Conservation (phyloP, 2,329 filamentous ascomycete genomes). For the Hawksworthiomyces lignivorus region DNA sequence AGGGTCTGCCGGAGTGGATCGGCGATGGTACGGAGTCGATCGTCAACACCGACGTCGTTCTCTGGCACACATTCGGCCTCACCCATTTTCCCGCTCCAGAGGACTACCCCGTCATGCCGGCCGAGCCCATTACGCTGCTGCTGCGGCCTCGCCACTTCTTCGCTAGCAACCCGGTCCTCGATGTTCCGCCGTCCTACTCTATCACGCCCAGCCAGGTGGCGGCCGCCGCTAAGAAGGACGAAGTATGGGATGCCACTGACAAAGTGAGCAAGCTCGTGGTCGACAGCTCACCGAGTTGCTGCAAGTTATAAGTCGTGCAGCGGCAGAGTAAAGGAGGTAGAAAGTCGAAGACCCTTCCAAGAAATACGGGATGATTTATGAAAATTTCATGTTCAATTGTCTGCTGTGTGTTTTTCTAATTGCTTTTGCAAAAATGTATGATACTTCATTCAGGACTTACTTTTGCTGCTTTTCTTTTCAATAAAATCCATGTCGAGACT, state of each 20-base stretch:
- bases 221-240: slow-evolving; percentile 32
- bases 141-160: slow-evolving; percentile 80
- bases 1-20: slow-evolving; percentile 70
- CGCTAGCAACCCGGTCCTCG: slow-evolving; percentile 66
- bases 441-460: no score
- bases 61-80: slow-evolving; percentile 91
- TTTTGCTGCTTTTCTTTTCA: no score
- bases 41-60: slow-evolving; percentile 76
- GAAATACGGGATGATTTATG: no score
- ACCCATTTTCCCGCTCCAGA: slow-evolving; percentile 86
- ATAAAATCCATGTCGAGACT: no score
- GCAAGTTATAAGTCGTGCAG: no score
- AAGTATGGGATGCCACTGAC: slow-evolving; percentile 40
- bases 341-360: no score
- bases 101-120: slow-evolving; percentile 89
- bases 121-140: slow-evolving; percentile 74
- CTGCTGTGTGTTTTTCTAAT: no score
- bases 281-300: no score
- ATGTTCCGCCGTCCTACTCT: slow-evolving; percentile 70
- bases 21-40: slow-evolving; percentile 60
- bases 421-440: no score
- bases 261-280: slow-evolving; percentile 34
- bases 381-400: no score
- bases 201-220: slow-evolving; percentile 63
- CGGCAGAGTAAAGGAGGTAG: no score